Percentiles rank a stretch among this genome's conserved stretches.
Evolutionary conservation across 805 yeast genomes (phyloP).

Genomic region (Candida peoriensis): DNA sequence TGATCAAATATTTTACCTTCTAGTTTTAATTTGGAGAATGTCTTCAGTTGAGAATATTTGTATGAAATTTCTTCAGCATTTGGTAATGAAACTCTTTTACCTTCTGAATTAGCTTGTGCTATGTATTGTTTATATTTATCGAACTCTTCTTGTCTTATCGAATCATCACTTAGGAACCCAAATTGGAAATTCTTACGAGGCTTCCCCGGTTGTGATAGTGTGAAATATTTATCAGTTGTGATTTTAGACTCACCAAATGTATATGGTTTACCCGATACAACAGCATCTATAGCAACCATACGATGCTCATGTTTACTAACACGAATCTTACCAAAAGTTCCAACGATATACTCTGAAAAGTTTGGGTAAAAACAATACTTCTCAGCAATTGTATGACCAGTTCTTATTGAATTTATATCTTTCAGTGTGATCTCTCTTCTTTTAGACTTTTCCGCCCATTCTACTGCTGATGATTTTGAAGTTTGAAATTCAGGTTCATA

Average conservation of each 20-base stretch:
- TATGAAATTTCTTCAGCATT: slow-evolving; percentile 57
- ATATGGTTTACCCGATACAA: slow-evolving; percentile 49
- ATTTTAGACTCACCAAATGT: slow-evolving; percentile 36
- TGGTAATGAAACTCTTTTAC: slow-evolving; percentile 42
- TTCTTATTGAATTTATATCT: slow-evolving; percentile 68
- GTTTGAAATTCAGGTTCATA: slow-evolving; percentile 38
- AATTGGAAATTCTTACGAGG: slow-evolving; percentile 71
- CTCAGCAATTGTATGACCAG: slow-evolving; percentile 73
- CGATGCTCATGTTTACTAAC: slow-evolving; percentile 70
- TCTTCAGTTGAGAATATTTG: slow-evolving; percentile 57
- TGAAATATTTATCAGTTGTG: slow-evolving; percentile 52
- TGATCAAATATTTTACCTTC: slow-evolving; percentile 71
- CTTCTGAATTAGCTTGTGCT: slow-evolving; percentile 42
- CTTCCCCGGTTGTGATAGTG: slow-evolving; percentile 77
- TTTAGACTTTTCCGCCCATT: slow-evolving; percentile 41
- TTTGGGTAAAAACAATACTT: slow-evolving; percentile 80
- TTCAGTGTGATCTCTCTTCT: slow-evolving; percentile 43
- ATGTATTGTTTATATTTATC: slow-evolving; percentile 61
- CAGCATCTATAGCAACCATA: slow-evolving; percentile 73
- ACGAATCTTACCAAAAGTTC: slow-evolving; percentile 78
- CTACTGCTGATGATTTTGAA: slow-evolving; percentile 39
- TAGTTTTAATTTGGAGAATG: slow-evolving; percentile 60
- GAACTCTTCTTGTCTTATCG: slow-evolving; percentile 67
- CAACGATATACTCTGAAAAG: slow-evolving; percentile 63
- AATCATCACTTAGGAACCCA: slow-evolving; percentile 74